Evolutionary conservation across 2,329 filamentous ascomycete species (phyloP).

Genomic region (Fusarium globosum): DNA sequence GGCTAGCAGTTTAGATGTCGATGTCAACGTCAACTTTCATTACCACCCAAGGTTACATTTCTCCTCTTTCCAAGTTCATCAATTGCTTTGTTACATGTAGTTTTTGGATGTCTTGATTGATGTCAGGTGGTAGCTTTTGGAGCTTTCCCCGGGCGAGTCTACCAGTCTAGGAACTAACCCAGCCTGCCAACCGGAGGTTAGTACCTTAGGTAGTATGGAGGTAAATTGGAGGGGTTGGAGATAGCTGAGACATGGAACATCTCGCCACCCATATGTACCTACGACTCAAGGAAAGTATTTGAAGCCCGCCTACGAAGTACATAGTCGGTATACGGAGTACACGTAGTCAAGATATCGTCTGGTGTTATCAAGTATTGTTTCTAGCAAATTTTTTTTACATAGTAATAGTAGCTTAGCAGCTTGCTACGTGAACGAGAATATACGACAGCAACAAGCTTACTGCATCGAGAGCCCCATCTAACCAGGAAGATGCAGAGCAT

Average conservation of each 20-base stretch:
- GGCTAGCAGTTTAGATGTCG: not conserved
- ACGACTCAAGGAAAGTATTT: not conserved
- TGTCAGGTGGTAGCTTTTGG: constrained; percentile 10
- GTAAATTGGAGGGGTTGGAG: constrained; percentile 5
- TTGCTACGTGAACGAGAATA: not conserved
- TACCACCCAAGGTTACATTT: constrained; percentile 29
- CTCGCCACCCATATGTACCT: not conserved
- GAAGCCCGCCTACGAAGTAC: not conserved
- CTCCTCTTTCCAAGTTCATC: constrained; percentile 22
- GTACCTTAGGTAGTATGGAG: not conserved
- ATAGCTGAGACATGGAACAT: constrained; percentile 9
- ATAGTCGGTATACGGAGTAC: not conserved
- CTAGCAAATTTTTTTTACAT: too few species aligned
- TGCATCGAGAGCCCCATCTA: not conserved
- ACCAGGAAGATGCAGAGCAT: not conserved
- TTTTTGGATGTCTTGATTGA: constrained; percentile 2
- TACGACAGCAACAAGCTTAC: not conserved
- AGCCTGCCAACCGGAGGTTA: not conserved
- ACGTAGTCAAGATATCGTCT: not conserved
- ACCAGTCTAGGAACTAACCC: not conserved
- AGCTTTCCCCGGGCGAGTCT: not conserved
- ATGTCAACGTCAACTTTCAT: not conserved
- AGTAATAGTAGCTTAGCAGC: not conserved
- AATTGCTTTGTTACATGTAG: constrained; percentile 16
- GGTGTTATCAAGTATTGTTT: not conserved